Percentiles rank a stretch among this genome's conserved stretches.
phyloP scores from a whole-genome alignment of 352 stramenopile species.

The Globisporangium spinosum region DNA sequence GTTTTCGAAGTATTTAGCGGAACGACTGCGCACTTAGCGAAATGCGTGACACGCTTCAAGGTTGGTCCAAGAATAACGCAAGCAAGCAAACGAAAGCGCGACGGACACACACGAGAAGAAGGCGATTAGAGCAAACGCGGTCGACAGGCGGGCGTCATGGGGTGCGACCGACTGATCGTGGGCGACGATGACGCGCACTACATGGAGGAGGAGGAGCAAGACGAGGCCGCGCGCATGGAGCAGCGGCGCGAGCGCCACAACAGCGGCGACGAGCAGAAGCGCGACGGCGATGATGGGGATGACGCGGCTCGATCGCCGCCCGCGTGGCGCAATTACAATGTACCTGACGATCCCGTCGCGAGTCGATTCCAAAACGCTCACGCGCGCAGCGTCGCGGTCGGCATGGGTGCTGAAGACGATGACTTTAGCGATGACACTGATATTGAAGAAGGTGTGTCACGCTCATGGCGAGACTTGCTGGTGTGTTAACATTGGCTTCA shows the following conservation, averaged over 20 bases:
- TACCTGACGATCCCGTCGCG: constrained; percentile 1
- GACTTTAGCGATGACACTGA: constrained; percentile 59
- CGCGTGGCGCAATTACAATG: constrained; percentile 7
- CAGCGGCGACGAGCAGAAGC: constrained; percentile 11
- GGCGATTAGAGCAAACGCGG: not conserved
- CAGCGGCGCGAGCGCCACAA: not conserved
- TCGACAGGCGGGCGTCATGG: constrained; percentile 30
- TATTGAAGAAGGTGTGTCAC: constrained; percentile 60
- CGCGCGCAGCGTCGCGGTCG: not conserved
- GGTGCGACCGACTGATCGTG: constrained; percentile 49
- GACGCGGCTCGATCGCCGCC: constrained; percentile 2
- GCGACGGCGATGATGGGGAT: constrained; percentile 11
- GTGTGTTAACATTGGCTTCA: not conserved
- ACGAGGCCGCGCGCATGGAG: constrained; percentile 7
- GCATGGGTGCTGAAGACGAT: not conserved
- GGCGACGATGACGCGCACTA: constrained; percentile 14
- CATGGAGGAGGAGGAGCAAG: constrained; percentile 3
- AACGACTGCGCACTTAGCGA: not conserved
- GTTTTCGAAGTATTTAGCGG: not conserved
- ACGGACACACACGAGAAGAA: not conserved
- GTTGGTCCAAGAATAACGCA: not conserved
- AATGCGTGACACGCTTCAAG: not conserved
- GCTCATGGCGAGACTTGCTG: not conserved
- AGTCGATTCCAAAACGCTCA: not conserved
- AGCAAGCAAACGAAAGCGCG: not conserved